phyloP scores from a whole-genome alignment of 495 filamentous ascomycete genomes.

The Glutinoglossum americanum region DNA sequence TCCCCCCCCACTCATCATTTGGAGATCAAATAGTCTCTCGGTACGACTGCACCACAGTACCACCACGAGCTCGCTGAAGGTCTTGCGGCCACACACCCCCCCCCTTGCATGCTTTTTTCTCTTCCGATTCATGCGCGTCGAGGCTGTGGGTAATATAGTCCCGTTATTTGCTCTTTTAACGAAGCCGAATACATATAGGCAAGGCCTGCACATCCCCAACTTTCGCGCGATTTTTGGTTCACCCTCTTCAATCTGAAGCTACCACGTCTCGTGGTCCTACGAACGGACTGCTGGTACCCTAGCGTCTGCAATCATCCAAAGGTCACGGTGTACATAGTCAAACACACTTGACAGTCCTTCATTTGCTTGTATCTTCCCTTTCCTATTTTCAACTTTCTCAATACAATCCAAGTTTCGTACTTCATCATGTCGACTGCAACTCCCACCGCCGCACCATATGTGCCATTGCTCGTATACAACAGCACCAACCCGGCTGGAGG shows the following conservation, averaged over 20 bases:
- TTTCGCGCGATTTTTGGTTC: neutral
- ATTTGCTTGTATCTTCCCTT: neutral
- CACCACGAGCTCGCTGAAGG: neutral
- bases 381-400: neutral
- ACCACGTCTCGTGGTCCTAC: neutral
- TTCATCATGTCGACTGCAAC: neutral
- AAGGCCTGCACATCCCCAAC: neutral
- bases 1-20: neutral
- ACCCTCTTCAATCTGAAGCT: neutral
- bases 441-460: neutral
- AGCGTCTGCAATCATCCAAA: neutral
- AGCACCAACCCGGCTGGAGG: slow-evolving; percentile 44
- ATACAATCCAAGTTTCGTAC: neutral
- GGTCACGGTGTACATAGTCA: neutral
- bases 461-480: slow-evolving; percentile 34
- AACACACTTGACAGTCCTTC: neutral
- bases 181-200: neutral
- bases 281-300: neutral
- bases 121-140: neutral
- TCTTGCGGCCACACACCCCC: neutral
- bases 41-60: neutral
- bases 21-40: neutral
- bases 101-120: neutral
- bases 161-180: neutral
- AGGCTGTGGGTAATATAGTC: neutral